Evolutionary conservation across 2,329 filamentous ascomycete genomes (phyloP), one percentile per base, ranked within the genome.

Genomic region (Leptographium flavum): DNA sequence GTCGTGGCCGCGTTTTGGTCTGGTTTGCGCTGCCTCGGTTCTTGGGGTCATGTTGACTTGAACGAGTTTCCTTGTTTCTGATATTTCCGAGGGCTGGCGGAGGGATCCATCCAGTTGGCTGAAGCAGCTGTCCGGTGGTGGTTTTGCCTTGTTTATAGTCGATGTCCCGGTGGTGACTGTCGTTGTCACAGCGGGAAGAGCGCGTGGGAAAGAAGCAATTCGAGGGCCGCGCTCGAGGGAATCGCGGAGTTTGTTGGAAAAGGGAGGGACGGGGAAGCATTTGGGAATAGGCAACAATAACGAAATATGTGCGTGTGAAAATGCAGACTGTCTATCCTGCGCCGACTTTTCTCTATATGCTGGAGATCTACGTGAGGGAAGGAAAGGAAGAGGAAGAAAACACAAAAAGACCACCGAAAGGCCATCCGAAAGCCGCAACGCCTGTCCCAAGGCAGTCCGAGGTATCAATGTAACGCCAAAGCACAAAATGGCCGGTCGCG

Each of bases 251-350:
- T 42, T 15, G 21, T 32, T 42, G 40, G 40, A 33, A 36, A 42
- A 42, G 10, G 11, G n/a, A 36, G 28, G 28, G 15, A 33, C 17
- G 28, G 21, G 22, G 40, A 33, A 37, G 42, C 42, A 37, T 43
- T 43, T 37, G 42, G 42, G 42, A 43, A 38, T 28, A 30, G 42
- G 42, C 41, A n/a, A 27, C 42, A 17, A 25, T 37, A 33, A 43
- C 42, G 42, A 37, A 43, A 43, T 43, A 37, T 30, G 33, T 43
- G 42, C 25, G 37, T 39, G 23, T 25, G 23, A 22, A 22, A 6
- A 15, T n/a, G n/a, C 22, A 25, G 23, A 33, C 15, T 37, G 33
- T 5, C 7, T 21, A n/a, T n/a, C 33, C 33, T 21, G 33, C 33
- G 33, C 33, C 33, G 15, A 7, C 21, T 25, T 37, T 37, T 37